A percentile compares a stretch with the other conserved stretches of the same genome.
Conservation (phyloP, 2,329 filamentous ascomycete species). For the Alternaria arborescens region DNA sequence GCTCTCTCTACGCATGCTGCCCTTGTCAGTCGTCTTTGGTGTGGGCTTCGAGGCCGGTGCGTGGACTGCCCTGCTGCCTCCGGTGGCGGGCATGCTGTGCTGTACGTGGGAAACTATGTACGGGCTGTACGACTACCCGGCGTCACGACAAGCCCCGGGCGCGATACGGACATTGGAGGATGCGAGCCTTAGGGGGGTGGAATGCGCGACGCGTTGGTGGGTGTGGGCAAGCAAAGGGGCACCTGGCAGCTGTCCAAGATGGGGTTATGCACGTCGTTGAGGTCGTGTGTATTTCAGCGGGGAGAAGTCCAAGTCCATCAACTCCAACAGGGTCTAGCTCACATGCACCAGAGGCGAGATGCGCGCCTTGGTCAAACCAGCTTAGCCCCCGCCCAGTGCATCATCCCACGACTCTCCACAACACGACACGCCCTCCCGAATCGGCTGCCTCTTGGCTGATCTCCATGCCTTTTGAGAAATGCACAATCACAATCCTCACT, state of each 20-base stretch:
- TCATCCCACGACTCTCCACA: neutral
- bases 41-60: conserved; percentile 21
- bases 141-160: conserved; percentile 32
- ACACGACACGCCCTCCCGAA: neutral
- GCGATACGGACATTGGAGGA: conserved; percentile 29
- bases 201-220: neutral
- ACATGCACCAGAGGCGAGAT: neutral
- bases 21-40: conserved; percentile 16
- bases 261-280: neutral
- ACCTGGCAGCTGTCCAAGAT: neutral
- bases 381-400: neutral
- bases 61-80: conserved; percentile 24
- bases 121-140: conserved; percentile 20
- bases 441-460: neutral
- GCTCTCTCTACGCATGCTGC: conserved; percentile 35
- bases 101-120: conserved; percentile 9
- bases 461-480: neutral
- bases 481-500: neutral
- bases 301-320: conserved; percentile 1
- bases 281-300: conserved; percentile 8
- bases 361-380: neutral
- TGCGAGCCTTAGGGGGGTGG: neutral
- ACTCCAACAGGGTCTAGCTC: conserved; percentile 3
- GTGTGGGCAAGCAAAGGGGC: neutral
- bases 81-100: conserved; percentile 26